These are phyloP conservation scores for Przewalskia tangutica DNA, from an alignment of 257 asterid genomes.

Conservation along the genomic window DNA sequence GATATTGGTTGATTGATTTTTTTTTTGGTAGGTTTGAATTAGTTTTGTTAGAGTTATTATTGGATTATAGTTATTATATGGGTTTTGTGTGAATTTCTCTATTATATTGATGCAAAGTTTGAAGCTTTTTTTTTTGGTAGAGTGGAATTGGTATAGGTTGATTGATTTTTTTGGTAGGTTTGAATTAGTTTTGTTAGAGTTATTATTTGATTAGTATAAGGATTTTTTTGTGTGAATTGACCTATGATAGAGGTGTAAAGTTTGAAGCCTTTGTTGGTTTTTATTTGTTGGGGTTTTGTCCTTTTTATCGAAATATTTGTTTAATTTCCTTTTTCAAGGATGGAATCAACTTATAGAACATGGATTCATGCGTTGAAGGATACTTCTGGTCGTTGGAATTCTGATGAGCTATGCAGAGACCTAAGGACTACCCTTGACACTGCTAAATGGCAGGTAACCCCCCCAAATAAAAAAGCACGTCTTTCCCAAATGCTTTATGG, in stretches of 20 bases:
- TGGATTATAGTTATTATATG: neutral
- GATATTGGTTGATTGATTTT: neutral
- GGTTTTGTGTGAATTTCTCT: neutral
- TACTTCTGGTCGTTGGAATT: conserved; percentile 45
- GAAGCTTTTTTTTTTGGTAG: neutral
- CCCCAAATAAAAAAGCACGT: neutral
- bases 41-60: neutral
- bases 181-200: neutral
- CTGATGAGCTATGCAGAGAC: conserved; percentile 67
- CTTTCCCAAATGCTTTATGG: neutral
- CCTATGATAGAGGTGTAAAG: neutral
- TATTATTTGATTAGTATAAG: neutral
- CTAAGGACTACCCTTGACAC: conserved; percentile 80
- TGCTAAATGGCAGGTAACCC: conserved; percentile 82
- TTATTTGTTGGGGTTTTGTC: neutral
- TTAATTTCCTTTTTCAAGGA: conserved; percentile 33
- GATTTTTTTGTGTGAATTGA: neutral
- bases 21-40: neutral
- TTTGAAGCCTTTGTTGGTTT: neutral
- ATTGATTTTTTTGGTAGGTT: neutral
- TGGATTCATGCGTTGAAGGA: conserved; percentile 84
- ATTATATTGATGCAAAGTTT: neutral
- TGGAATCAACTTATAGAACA: conserved; percentile 85
- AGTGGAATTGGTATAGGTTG: neutral
- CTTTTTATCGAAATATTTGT: neutral